These are phyloP conservation scores for Mycena amicta DNA, from an alignment of 768 basidiomycete species.

Conservation along the genomic window DNA sequence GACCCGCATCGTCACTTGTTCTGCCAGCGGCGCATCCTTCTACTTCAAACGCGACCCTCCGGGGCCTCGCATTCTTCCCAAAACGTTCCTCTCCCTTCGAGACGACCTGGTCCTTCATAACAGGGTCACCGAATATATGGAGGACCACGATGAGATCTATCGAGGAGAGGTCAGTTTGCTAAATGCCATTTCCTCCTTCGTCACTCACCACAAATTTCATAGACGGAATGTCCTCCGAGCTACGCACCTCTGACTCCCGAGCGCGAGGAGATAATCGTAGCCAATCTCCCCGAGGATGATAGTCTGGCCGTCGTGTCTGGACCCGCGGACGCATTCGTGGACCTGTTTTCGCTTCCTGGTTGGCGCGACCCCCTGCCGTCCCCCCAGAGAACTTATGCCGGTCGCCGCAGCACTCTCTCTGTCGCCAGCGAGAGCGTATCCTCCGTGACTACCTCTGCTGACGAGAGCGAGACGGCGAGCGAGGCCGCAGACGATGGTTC, in stretches of 20 bases:
- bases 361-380: background rate
- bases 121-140: background rate
- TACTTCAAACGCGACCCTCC: background rate
- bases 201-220: background rate
- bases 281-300: background rate
- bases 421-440: too few relatives aligned
- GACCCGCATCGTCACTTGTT: too few relatives aligned
- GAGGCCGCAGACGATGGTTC: too few relatives aligned
- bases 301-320: background rate
- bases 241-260: background rate
- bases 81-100: background rate
- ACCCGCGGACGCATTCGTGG: background rate
- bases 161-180: slow-evolving; percentile 1
- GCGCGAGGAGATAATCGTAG: background rate
- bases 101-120: background rate
- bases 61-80: background rate
- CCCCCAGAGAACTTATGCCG: background rate
- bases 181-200: background rate
- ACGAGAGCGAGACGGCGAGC: too few relatives aligned
- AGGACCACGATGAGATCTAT: background rate
- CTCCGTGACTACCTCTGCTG: too few relatives aligned
- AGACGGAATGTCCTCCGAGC: background rate
- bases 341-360: too few relatives aligned
- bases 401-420: too few relatives aligned
- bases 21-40: background rate